Evolutionary conservation across 2,329 filamentous ascomycete genomes (phyloP).

Genomic region (Incumbomyces lentus): DNA sequence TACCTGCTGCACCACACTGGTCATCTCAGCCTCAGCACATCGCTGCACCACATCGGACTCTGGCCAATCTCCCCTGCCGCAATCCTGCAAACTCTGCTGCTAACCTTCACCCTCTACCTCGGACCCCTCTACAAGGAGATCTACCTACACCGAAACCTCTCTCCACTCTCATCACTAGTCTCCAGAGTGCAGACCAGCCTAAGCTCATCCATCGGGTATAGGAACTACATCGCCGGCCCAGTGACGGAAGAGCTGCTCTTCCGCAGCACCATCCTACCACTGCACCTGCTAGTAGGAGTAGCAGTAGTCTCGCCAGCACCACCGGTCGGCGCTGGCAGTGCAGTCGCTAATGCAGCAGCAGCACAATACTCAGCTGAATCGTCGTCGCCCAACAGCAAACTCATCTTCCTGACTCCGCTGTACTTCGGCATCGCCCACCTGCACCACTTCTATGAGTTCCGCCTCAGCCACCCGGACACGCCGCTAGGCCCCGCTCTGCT

Average conservation of each 20-base stretch:
- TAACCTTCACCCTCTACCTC: conserved; percentile 70
- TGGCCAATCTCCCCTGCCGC: conserved; percentile 65
- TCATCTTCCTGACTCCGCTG: conserved; percentile 72
- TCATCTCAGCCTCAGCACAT: conserved; percentile 40
- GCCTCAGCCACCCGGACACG: conserved; percentile 64
- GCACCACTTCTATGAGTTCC: conserved; percentile 94
- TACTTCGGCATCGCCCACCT: conserved; percentile 90
- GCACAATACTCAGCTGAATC: too few species aligned
- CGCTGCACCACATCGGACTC: conserved; percentile 63
- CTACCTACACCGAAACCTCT: conserved; percentile 52
- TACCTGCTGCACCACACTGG: conserved; percentile 51
- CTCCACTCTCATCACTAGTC: not conserved
- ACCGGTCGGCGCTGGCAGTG: too few species aligned
- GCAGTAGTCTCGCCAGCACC: too few species aligned
- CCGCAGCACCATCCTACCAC: conserved; percentile 71
- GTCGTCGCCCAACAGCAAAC: conserved; percentile 40
- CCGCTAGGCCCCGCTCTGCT: conserved; percentile 53
- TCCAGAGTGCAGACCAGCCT: conserved; percentile 41
- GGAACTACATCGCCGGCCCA: conserved; percentile 79
- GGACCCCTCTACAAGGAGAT: conserved; percentile 75
- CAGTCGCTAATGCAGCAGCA: too few species aligned
- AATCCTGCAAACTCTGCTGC: conserved; percentile 50
- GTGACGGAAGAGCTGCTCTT: conserved; percentile 91
- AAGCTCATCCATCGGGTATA: conserved; percentile 68
- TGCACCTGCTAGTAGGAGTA: conserved; percentile 71